Base-by-base conservation (phyloP, 257 asterid genomes). In the Haberlea rhodopensis region DNA sequence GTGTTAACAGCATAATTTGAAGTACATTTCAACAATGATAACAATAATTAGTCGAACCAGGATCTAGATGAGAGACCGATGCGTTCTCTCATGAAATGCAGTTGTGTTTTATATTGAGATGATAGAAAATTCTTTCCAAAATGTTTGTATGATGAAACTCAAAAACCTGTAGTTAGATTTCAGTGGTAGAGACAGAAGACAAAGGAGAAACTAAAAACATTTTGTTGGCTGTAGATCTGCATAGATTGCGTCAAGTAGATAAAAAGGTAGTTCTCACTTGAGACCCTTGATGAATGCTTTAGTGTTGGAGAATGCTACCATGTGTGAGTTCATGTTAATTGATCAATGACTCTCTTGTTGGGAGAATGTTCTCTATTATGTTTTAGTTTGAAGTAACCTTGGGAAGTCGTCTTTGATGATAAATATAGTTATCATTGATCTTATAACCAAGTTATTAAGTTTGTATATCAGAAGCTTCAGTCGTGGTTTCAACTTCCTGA, bases 401-500 rank as follows among this genome's bases (percentile, higher is more conserved):
- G 11, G 53, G 18, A 19, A 5, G 10, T 54, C 24, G 31, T 23
- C 29, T 54, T 11, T 24, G 25, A 32, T 7, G 32, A 16, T 49
- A 28, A 5, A 34, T 16, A 19, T 52, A n/a, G 9, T 23, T 40
- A 53, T 67, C 10, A 34, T 54, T 53, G 60, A 72, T 71, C 49
- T 58, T 40, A 61, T 63, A 34, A 46, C 45, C 60, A 46, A 56
- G 46, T 25, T 72, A 18, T 46, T 59, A 66, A 64, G 22, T 63
- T 79, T 31, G 48, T 66, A 62, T 77, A 68, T 84, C 86, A 85
- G 95, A 91, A 87, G 77, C 76, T 85, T 51, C 95, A 82, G 67
- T 84, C 91, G 7, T 91, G 98, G 98, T 83, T 73, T 72, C 98
- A 84, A 79, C 89, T 80, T 73, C 82, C 95, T 76, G 91, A 85